Conservation (phyloP, 2,329 filamentous ascomycete species). For the Grosmannia huntii region DNA sequence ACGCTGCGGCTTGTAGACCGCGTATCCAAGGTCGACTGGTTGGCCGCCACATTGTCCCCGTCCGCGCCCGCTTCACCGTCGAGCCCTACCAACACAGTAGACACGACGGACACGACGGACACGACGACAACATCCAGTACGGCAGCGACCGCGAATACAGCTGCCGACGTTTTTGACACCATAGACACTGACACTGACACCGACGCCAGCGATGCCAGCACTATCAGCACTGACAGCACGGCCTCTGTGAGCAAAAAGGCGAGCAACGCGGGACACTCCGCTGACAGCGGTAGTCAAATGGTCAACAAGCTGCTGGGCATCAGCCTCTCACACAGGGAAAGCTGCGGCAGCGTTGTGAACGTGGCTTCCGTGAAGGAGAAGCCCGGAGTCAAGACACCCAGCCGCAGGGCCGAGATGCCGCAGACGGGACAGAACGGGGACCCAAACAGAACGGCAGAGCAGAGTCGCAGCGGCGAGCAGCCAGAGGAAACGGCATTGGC, state of each 20-base stretch:
- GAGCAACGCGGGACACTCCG: slow-evolving; percentile 2
- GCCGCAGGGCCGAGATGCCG: slow-evolving; percentile 27
- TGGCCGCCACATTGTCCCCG: slow-evolving; percentile 29
- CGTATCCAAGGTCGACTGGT: slow-evolving; percentile 55
- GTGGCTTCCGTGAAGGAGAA: slow-evolving; percentile 71
- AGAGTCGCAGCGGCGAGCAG: neutral
- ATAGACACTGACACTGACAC: neutral
- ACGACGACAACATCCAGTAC: slow-evolving; percentile 3
- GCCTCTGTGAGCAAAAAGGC: neutral
- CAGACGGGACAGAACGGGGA: neutral
- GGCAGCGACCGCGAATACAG: neutral
- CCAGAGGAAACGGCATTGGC: neutral
- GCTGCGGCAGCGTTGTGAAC: slow-evolving; percentile 62
- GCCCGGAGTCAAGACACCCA: slow-evolving; percentile 70
- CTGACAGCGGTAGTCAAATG: slow-evolving; percentile 22
- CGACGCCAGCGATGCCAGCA: slow-evolving; percentile 7
- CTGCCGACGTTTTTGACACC: neutral
- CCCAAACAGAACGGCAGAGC: neutral
- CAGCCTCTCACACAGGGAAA: slow-evolving; percentile 52
- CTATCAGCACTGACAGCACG: slow-evolving; percentile 14
- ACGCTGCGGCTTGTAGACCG: slow-evolving; percentile 64
- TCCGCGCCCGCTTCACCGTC: slow-evolving; percentile 4
- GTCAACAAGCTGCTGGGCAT: slow-evolving; percentile 55
- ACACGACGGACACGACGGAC: neutral
- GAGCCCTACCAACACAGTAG: slow-evolving; percentile 6